phyloP scores from a whole-genome alignment of 345 rosid genomes.

The Eucalyptus cladocalyx region DNA sequence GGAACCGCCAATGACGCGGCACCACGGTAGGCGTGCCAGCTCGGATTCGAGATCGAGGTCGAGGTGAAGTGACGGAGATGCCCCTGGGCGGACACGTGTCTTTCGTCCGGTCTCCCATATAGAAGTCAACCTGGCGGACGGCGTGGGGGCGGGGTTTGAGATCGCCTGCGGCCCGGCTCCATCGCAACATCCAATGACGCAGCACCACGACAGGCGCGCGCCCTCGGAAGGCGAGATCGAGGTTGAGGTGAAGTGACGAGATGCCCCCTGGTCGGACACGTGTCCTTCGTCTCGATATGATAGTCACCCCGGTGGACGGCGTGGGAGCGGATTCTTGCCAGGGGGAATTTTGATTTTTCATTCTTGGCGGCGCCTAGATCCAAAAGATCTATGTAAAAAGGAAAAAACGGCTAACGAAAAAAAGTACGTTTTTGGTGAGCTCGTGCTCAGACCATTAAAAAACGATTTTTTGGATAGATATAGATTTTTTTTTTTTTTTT shows the following conservation, averaged over 20 bases:
- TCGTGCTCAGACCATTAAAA: not conserved
- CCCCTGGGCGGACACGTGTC: not conserved
- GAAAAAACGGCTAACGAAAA: not conserved
- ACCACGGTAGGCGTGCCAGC: not conserved
- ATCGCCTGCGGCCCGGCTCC: not conserved
- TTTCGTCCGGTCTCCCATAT: not conserved
- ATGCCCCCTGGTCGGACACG: not conserved
- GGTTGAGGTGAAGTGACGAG: not conserved
- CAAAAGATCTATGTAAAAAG: not conserved
- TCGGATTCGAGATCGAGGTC: not conserved
- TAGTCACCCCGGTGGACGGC: not conserved
- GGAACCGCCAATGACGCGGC: not conserved
- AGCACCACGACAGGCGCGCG: not conserved
- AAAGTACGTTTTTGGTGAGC: not conserved
- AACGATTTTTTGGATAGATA: not conserved
- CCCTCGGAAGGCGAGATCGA: not conserved
- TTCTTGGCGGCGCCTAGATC: not conserved
- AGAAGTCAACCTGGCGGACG: not conserved
- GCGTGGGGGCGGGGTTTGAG: not conserved
- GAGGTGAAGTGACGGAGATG: not conserved
- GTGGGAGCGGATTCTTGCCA: not conserved
- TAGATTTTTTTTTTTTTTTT: not conserved
- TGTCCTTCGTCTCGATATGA: not conserved
- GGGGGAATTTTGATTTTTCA: not conserved
- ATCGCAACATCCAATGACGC: not conserved